phyloP scores from a whole-genome alignment of 2,329 filamentous ascomycete species.

The Beauveria sp. region DNA sequence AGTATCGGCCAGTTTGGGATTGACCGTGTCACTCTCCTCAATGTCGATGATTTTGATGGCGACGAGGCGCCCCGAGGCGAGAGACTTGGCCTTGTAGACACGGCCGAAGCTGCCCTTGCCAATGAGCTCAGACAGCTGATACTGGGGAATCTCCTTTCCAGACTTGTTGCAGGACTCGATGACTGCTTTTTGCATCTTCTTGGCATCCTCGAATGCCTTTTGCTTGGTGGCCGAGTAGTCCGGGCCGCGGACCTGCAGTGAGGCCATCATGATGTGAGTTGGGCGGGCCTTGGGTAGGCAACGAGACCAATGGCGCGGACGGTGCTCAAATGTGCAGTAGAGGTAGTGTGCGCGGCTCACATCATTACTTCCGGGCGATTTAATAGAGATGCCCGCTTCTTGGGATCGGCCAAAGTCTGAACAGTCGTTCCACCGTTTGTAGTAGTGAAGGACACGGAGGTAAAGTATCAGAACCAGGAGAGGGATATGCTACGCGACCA shows the following conservation, averaged over 20 bases:
- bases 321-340: not conserved
- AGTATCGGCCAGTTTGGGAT: conserved; percentile 57
- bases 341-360: not conserved
- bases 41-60: conserved; percentile 81
- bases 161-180: conserved; percentile 53
- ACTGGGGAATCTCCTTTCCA: conserved; percentile 55
- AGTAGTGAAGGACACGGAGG: not conserved
- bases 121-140: conserved; percentile 64
- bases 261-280: conserved; percentile 26
- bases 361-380: not conserved
- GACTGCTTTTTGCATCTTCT: conserved; percentile 59
- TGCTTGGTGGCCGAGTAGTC: conserved; percentile 42
- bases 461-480: not conserved
- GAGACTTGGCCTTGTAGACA: conserved; percentile 57
- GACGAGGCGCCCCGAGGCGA: conserved; percentile 47
- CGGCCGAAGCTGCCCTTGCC: conserved; percentile 69
- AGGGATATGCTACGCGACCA: not conserved
- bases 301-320: not conserved
- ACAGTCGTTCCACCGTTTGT: not conserved
- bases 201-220: conserved; percentile 61
- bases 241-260: conserved; percentile 34
- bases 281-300: conserved; percentile 2
- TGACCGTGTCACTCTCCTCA: conserved; percentile 63
- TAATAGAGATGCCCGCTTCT: not conserved
- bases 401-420: not conserved